phyloP scores from a whole-genome alignment of 148 eudicot species.

The Chenopodium suecicum region DNA sequence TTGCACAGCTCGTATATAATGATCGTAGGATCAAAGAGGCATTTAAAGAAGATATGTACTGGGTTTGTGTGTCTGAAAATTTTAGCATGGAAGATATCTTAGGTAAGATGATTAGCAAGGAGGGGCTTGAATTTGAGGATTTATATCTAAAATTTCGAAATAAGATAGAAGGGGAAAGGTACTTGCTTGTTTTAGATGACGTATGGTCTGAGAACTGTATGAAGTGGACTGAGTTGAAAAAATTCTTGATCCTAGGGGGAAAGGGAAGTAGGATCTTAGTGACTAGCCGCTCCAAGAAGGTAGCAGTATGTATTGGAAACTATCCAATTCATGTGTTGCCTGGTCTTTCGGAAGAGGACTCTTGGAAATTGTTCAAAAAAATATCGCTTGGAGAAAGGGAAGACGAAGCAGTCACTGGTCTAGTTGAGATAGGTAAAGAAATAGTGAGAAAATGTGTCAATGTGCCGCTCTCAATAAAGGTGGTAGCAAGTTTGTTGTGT shows the following conservation, averaged over 20 bases:
- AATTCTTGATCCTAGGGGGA: background rate
- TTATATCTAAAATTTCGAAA: background rate
- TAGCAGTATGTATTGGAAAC: background rate
- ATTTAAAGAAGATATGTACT: background rate
- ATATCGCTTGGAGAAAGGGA: slow-evolving; percentile 3
- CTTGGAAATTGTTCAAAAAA: slow-evolving; percentile 22
- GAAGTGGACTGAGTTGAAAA: slow-evolving; percentile 1
- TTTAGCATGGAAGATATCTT: background rate
- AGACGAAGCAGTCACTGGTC: background rate
- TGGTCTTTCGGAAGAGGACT: slow-evolving; percentile 15
- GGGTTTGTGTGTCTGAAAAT: slow-evolving; percentile 16
- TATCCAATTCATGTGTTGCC: background rate
- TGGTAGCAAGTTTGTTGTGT: slow-evolving; percentile 15
- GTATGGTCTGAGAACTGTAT: slow-evolving; percentile 2
- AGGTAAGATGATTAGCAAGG: background rate
- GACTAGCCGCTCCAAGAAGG: slow-evolving; percentile 13
- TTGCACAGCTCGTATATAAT: slow-evolving; percentile 13
- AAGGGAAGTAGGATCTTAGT: slow-evolving; percentile 17
- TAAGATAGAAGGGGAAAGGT: slow-evolving; percentile 1
- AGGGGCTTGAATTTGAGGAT: background rate
- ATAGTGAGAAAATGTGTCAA: slow-evolving; percentile 24
- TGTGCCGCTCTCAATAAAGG: slow-evolving; percentile 26
- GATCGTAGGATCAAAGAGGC: background rate
- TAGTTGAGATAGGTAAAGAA: slow-evolving; percentile 19
- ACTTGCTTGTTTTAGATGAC: slow-evolving; percentile 21